Evolutionary conservation across 495 filamentous ascomycete species (phyloP), one percentile per base, ranked within the genome.

Genomic region (Penicillium canariense): DNA sequence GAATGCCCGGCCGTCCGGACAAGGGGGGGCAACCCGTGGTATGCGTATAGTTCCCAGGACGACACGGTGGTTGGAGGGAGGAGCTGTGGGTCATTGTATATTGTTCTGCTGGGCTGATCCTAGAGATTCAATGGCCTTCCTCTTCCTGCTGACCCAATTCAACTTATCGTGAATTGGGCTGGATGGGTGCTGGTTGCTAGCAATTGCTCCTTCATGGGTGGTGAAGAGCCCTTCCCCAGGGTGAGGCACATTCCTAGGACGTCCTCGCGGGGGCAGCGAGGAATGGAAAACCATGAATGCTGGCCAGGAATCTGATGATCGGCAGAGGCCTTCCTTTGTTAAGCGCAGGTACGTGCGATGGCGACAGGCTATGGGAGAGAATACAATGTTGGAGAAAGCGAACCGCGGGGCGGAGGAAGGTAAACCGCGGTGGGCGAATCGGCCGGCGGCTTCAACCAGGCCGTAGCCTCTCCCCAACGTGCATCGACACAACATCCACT

Each of bases 211-310:
- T 46, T n/a, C n/a, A 11, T 17, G 28, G 43, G n/a, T 22, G 43
- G 26, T 46, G 43, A 28, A 55, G 52, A 12, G 23, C 27, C 34
- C 42, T 34, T 40, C 47, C 34, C 51, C 28, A 63, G 52, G 62
- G 57, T 26, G 46, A 46, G 38, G 48, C 17, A 43, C 62, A 62
- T 65, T 62, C 54, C 56, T 49, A 43, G 32, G 22, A 52, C 38
- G 50, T 43, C 55, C 51, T 42, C 50, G 48, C 56, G 55, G 17
- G 48, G 56, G 38, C 38, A 54, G 58, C 54, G 31, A 67, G 42
- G 65, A 68, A 68, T 68, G 62, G 40, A 25, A 25, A 28, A 26
- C 3, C 46, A 50, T 63, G 65, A 68, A 68, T 68, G 62, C 52
- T 61, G 31, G 38, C 15, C 28, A 51, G 55, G 62, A 55, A 59